phyloP scores from a whole-genome alignment of 768 basidiomycete genomes.

The Collybiopsis confluens region DNA sequence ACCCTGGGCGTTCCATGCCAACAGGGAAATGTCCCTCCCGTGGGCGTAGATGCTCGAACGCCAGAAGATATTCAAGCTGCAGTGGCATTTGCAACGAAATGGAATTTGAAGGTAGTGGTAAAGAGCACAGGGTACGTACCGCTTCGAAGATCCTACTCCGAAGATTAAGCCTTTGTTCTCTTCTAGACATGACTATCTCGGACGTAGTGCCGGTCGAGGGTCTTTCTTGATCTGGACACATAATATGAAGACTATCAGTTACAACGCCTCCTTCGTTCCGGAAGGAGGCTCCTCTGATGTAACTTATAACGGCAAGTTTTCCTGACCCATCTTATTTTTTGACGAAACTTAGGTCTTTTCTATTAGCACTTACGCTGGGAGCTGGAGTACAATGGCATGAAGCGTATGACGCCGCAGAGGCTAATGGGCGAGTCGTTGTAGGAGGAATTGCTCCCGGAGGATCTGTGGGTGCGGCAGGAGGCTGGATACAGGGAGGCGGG shows the following conservation, averaged over 20 bases:
- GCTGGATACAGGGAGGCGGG: constrained; percentile 46
- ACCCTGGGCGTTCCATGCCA: constrained; percentile 33
- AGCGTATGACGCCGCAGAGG: constrained; percentile 35
- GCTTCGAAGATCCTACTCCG: neutral
- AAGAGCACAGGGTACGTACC: constrained; percentile 28
- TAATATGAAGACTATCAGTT: constrained; percentile 26
- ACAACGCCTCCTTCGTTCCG: constrained; percentile 25
- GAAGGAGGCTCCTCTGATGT: constrained; percentile 23
- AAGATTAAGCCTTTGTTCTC: too few relatives aligned
- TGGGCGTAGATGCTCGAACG: constrained; percentile 35
- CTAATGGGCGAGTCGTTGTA: constrained; percentile 35
- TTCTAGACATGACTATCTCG: constrained; percentile 25
- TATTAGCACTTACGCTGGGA: constrained; percentile 26
- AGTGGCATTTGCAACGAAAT: constrained; percentile 29
- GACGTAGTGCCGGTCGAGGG: constrained; percentile 24
- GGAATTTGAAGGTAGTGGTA: constrained; percentile 33
- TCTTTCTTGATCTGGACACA: constrained; percentile 32
- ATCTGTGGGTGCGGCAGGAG: constrained; percentile 43
- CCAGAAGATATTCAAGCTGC: constrained; percentile 35
- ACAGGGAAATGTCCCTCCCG: constrained; percentile 36
- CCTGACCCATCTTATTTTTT: neutral
- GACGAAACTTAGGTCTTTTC: neutral
- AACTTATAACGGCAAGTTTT: constrained; percentile 15
- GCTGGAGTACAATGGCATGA: constrained; percentile 45
- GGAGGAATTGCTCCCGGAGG: constrained; percentile 38